A percentile compares a stretch with the other conserved stretches of the same genome.
Evolutionary conservation across 768 basidiomycete species (phyloP).

Genomic region (Crepidotus variabilis): DNA sequence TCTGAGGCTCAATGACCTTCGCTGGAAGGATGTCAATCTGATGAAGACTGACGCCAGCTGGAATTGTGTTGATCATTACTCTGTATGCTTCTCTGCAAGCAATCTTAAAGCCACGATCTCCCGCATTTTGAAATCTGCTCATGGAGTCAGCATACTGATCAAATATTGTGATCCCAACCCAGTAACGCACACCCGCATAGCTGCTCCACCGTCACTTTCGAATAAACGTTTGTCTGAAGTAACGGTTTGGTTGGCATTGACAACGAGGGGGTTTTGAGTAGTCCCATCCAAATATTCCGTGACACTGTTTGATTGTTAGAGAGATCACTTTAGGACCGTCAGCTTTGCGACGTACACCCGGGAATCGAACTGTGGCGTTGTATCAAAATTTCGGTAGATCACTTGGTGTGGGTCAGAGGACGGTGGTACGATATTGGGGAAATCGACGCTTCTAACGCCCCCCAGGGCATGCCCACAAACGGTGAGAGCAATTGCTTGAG

Average conservation of each 20-base stretch:
- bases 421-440: constrained; percentile 28
- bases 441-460: constrained; percentile 32
- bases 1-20: constrained; percentile 3
- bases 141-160: not conserved
- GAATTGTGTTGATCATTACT: constrained; percentile 37
- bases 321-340: not conserved
- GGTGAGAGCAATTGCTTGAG: constrained; percentile 36
- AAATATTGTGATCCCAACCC: not conserved
- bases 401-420: constrained; percentile 13
- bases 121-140: not conserved
- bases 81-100: constrained; percentile 27
- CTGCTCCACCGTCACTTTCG: constrained; percentile 28
- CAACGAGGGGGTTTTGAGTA: constrained; percentile 33
- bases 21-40: constrained; percentile 28
- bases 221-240: constrained; percentile 34
- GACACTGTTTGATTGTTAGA: constrained; percentile 19
- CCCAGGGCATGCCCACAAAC: constrained; percentile 40
- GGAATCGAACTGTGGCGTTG: constrained; percentile 28
- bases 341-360: constrained; percentile 20
- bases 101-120: constrained; percentile 17
- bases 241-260: constrained; percentile 26
- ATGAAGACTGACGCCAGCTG: constrained; percentile 29
- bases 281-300: constrained; percentile 32
- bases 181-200: constrained; percentile 28
- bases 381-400: constrained; percentile 24